Conservation (phyloP, 1,139 yeast species). For the Blastobotrys apis region DNA sequence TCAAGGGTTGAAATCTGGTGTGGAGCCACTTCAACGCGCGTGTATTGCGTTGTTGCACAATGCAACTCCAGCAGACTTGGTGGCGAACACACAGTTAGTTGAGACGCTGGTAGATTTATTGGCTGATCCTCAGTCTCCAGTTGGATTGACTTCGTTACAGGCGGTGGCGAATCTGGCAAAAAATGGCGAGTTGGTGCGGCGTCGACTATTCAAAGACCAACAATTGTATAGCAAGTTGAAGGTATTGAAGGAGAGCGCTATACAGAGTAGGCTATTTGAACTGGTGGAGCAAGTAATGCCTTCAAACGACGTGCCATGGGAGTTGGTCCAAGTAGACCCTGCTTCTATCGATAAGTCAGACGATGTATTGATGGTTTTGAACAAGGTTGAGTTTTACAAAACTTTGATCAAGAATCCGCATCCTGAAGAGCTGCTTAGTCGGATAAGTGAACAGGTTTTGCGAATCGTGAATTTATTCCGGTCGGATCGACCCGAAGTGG, state of each 20-base stretch:
- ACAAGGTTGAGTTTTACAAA: slow-evolving; percentile 26
- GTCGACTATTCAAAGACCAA: slow-evolving; percentile 24
- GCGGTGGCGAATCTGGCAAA: slow-evolving; percentile 18
- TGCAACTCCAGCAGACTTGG: slow-evolving; percentile 24
- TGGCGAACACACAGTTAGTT: slow-evolving; percentile 24
- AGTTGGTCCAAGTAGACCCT: slow-evolving; percentile 12
- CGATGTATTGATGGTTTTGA: slow-evolving; percentile 20
- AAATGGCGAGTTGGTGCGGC: slow-evolving; percentile 24
- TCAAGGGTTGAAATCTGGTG: slow-evolving; percentile 22
- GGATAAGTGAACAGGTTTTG: slow-evolving; percentile 17
- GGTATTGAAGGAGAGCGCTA: slow-evolving; percentile 8
- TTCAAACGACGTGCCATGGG: slow-evolving; percentile 15
- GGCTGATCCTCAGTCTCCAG: not conserved
- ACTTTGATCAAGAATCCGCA: slow-evolving; percentile 20
- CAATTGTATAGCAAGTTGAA: slow-evolving; percentile 14
- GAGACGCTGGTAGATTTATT: slow-evolving; percentile 20
- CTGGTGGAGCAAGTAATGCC: slow-evolving; percentile 18
- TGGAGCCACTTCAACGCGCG: slow-evolving; percentile 22
- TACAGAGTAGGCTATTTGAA: slow-evolving; percentile 23
- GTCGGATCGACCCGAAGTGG: slow-evolving; percentile 16
- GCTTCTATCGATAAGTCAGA: slow-evolving; percentile 1
- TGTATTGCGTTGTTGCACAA: slow-evolving; percentile 20
- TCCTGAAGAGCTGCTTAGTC: slow-evolving; percentile 15
- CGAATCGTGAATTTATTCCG: slow-evolving; percentile 21
- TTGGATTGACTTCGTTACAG: slow-evolving; percentile 14